These are phyloP conservation scores for Laguncularia racemosa DNA, from an alignment of 345 rosid species.

Conservation along the genomic window DNA sequence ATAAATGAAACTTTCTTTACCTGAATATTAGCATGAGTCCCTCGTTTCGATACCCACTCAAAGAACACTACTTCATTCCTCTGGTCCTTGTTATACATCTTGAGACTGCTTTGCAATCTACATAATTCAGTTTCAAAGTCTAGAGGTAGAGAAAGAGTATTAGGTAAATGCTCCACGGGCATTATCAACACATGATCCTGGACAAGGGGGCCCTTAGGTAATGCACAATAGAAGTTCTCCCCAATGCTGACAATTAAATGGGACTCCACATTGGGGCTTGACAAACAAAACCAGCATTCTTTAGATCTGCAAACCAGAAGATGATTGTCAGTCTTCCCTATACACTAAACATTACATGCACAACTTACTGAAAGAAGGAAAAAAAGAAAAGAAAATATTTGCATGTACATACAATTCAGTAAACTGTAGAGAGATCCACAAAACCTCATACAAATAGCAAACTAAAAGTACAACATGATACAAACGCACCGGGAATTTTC, in stretches of 20 bases:
- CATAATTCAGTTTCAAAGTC: constrained; percentile 60
- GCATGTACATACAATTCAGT: too few species aligned
- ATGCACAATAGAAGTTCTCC: constrained; percentile 74
- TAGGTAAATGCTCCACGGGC: constrained; percentile 69
- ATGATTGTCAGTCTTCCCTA: constrained; percentile 14
- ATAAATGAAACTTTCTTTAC: constrained; percentile 18
- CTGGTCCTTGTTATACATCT: constrained; percentile 50
- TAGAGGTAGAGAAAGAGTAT: constrained; percentile 45
- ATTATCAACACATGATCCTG: constrained; percentile 64
- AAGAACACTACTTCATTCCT: constrained; percentile 75
- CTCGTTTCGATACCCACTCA: constrained; percentile 71
- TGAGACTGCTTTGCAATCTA: constrained; percentile 51
- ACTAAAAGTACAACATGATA: constrained; percentile 34
- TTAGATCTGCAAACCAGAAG: constrained; percentile 43
- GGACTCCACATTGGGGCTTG: constrained; percentile 69
- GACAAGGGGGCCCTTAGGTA: constrained; percentile 81
- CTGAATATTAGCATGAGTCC: constrained; percentile 91
- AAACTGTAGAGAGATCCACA: too few species aligned
- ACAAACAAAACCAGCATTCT: constrained; percentile 92
- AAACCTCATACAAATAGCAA: background rate
- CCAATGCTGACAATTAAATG: constrained; percentile 69
- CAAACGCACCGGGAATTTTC: constrained; percentile 27
- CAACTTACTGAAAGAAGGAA: too few species aligned
- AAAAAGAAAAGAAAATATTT: too few species aligned
- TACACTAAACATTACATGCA: too few species aligned